Percentiles rank a stretch among this genome's conserved stretches.
phyloP scores from a whole-genome alignment of 2,329 filamentous ascomycete species.

The Blastomyces percursus region DNA sequence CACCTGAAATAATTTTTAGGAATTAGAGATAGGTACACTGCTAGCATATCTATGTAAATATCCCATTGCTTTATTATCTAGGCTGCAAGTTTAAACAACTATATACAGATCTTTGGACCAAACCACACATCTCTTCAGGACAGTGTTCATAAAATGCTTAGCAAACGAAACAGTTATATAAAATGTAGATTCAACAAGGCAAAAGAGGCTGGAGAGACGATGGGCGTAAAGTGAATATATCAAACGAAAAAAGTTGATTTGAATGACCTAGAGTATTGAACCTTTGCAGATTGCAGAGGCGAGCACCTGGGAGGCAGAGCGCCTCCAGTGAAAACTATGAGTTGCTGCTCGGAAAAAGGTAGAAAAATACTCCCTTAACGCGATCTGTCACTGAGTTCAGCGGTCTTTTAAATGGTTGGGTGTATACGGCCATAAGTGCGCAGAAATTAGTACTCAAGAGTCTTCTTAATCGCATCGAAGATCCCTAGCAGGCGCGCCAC shows the following conservation, averaged over 20 bases:
- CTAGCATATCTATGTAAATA: no score
- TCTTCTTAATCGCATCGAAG: constrained; percentile 59
- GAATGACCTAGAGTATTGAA: neutral
- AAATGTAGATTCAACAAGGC: neutral
- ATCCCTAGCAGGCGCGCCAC: constrained; percentile 42
- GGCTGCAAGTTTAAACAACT: no score
- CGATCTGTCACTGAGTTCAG: neutral
- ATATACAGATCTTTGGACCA: no score
- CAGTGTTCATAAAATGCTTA: neutral
- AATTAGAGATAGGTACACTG: no score
- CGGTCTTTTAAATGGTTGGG: neutral
- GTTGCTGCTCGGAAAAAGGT: neutral
- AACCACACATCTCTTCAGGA: no score
- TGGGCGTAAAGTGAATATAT: neutral
- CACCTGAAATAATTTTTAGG: no score
- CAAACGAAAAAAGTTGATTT: neutral
- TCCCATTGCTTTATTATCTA: no score
- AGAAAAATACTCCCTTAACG: neutral
- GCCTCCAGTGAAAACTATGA: neutral
- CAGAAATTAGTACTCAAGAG: constrained; percentile 48
- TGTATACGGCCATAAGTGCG: neutral
- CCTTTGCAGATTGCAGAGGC: neutral
- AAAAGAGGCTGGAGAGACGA: neutral
- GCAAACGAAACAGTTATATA: neutral
- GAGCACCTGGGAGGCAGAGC: neutral